phyloP scores from a whole-genome alignment of 2,329 filamentous ascomycete species.

The Talaromyces sp. region DNA sequence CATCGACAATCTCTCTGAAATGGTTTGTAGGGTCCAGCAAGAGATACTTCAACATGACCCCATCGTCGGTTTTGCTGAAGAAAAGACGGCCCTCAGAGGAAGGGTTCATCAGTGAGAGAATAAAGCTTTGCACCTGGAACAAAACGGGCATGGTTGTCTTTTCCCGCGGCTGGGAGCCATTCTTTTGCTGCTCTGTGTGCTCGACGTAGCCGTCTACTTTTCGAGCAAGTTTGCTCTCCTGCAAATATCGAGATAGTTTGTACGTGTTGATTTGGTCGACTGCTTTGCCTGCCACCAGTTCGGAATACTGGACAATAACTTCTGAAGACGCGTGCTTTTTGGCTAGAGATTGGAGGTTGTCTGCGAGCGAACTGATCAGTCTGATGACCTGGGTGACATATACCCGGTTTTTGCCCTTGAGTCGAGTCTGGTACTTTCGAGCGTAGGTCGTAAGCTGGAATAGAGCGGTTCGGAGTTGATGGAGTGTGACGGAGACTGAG shows the following conservation, averaged over 20 bases:
- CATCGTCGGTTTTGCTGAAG: conserved; percentile 43
- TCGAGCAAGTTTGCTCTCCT: conserved; percentile 85
- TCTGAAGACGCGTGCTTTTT: conserved; percentile 45
- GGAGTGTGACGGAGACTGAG: conserved; percentile 68
- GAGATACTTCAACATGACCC: conserved; percentile 70
- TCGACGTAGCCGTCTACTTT: conserved; percentile 88
- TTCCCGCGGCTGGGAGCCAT: conserved; percentile 12
- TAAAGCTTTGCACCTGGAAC: conserved; percentile 62
- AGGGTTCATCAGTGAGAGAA: conserved; percentile 80
- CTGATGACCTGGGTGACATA: conserved; percentile 85
- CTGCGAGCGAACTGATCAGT: conserved; percentile 71
- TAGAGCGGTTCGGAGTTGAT: conserved; percentile 67
- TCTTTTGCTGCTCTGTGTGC: conserved; percentile 43
- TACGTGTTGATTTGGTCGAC: conserved; percentile 94
- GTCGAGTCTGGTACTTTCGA: conserved; percentile 76
- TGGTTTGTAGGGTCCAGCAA: conserved; percentile 87
- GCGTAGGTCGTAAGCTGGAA: conserved; percentile 77
- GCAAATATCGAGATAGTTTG: conserved; percentile 80
- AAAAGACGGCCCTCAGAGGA: conserved; percentile 63
- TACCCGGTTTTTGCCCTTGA: conserved; percentile 86
- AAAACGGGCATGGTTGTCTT: conserved; percentile 48
- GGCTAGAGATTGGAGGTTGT: conserved; percentile 57
- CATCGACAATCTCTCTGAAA: conserved; percentile 80
- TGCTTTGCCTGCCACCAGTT: conserved; percentile 74
- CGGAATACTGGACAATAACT: conserved; percentile 64